Evolutionary conservation across 352 stramenopile genomes (phyloP).

Genomic region (Phytophthora pisi): DNA sequence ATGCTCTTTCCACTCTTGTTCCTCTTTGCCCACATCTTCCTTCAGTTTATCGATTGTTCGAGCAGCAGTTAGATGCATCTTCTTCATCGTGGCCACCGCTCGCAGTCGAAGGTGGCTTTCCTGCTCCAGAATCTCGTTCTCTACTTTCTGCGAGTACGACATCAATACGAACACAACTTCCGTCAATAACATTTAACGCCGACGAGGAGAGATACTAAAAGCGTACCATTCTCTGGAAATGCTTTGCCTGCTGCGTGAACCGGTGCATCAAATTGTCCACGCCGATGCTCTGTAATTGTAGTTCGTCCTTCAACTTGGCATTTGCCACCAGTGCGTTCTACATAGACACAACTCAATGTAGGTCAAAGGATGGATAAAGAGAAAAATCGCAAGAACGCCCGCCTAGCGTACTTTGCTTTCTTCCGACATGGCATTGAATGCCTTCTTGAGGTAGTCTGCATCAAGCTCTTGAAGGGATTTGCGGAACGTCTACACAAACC

Average conservation of each 20-base stretch:
- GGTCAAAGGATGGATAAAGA: background rate
- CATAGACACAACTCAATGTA: slow-evolving; percentile 14
- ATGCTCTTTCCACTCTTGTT: slow-evolving; percentile 63
- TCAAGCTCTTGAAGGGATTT: slow-evolving; percentile 80
- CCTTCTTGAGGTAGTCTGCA: slow-evolving; percentile 81
- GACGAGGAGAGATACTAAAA: background rate
- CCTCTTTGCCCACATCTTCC: slow-evolving; percentile 52
- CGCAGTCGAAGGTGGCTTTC: slow-evolving; percentile 68
- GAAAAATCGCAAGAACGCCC: too few relatives aligned
- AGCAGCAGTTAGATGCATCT: slow-evolving; percentile 56
- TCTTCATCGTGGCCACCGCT: slow-evolving; percentile 69
- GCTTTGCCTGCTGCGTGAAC: slow-evolving; percentile 67
- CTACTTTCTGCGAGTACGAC: slow-evolving; percentile 58
- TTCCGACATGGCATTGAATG: slow-evolving; percentile 83
- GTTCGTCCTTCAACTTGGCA: slow-evolving; percentile 81
- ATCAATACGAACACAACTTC: background rate
- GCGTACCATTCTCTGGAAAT: slow-evolving; percentile 73
- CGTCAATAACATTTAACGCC: background rate
- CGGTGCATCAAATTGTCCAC: slow-evolving; percentile 84
- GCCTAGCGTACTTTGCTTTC: slow-evolving; percentile 64
- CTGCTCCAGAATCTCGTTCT: slow-evolving; percentile 78
- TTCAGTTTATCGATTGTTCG: slow-evolving; percentile 71
- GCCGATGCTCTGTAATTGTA: slow-evolving; percentile 78
- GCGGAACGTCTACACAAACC: slow-evolving; percentile 55
- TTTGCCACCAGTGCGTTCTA: slow-evolving; percentile 82